Percentiles rank a stretch among this genome's conserved stretches.
phyloP scores from a whole-genome alignment of 2,329 filamentous ascomycete species.

The Verticillium nubilum region DNA sequence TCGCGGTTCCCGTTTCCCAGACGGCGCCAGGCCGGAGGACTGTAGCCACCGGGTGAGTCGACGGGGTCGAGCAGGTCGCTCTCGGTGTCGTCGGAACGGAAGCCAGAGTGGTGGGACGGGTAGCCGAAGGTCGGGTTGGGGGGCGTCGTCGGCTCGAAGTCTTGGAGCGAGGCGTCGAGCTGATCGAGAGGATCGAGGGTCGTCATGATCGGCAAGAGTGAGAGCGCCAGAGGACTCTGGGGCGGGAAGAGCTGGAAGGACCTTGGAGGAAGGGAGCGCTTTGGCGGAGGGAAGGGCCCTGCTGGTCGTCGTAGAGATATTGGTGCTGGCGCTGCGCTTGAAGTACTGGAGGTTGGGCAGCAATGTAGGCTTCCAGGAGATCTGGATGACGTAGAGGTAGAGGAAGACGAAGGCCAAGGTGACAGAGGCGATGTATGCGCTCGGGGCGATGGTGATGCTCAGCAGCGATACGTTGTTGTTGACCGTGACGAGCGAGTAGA shows the following conservation, averaged over 20 bases:
- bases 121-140: conserved; percentile 26
- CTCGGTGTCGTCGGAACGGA: conserved; percentile 32
- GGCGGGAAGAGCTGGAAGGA: conserved; percentile 13
- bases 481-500: conserved; percentile 55
- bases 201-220: conserved; percentile 7
- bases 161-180: conserved; percentile 49
- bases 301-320: conserved; percentile 1
- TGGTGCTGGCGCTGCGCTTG: conserved; percentile 14
- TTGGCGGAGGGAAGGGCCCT: conserved; percentile 4
- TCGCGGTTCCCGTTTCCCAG: conserved; percentile 54
- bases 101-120: conserved; percentile 36
- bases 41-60: conserved; percentile 52
- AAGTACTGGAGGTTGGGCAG: conserved; percentile 15
- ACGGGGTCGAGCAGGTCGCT: conserved; percentile 30
- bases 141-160: conserved; percentile 45
- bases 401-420: conserved; percentile 45
- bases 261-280: conserved; percentile 7
- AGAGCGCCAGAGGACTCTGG: conserved; percentile 8
- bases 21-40: conserved; percentile 55
- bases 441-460: conserved; percentile 53
- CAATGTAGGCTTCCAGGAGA: conserved; percentile 14
- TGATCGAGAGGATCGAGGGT: conserved; percentile 29
- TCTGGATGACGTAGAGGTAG: conserved; percentile 38
- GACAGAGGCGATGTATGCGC: conserved; percentile 49
- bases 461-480: conserved; percentile 58